A percentile compares a stretch with the other conserved stretches of the same genome.
These are phyloP conservation scores for Populus hybrid DNA, from an alignment of 441 rosid genomes.

Conservation along the genomic window DNA sequence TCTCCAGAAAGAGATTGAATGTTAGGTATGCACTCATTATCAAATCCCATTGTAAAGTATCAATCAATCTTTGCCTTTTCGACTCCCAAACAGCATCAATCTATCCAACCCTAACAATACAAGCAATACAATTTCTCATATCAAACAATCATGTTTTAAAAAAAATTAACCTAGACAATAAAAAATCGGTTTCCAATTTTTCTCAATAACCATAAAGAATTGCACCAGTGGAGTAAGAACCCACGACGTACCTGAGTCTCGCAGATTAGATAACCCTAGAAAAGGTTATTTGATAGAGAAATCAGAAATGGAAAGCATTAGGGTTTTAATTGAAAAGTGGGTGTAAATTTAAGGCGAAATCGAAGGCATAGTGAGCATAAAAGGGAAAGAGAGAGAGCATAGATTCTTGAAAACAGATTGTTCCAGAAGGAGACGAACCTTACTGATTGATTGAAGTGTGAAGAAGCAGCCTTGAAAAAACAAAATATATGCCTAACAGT, in stretches of 20 bases:
- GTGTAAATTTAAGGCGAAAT: not conserved
- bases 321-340: not conserved
- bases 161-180: not conserved
- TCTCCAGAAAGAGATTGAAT: conserved; percentile 75
- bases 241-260: not conserved
- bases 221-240: not conserved
- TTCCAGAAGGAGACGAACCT: not conserved
- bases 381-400: not conserved
- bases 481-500: not conserved
- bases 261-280: not conserved
- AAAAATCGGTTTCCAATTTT: not conserved
- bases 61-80: conserved; percentile 8
- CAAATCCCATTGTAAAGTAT: conserved; percentile 55
- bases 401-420: not conserved
- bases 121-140: not conserved
- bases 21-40: conserved; percentile 67
- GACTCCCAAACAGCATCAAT: conserved; percentile 21
- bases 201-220: not conserved
- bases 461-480: not conserved
- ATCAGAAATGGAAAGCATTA: not conserved
- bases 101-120: conserved; percentile 21
- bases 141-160: not conserved
- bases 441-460: not conserved
- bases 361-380: not conserved
- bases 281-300: not conserved